phyloP scores from a whole-genome alignment of 2,329 filamentous ascomycete genomes.

The Fusarium veterinarium region DNA sequence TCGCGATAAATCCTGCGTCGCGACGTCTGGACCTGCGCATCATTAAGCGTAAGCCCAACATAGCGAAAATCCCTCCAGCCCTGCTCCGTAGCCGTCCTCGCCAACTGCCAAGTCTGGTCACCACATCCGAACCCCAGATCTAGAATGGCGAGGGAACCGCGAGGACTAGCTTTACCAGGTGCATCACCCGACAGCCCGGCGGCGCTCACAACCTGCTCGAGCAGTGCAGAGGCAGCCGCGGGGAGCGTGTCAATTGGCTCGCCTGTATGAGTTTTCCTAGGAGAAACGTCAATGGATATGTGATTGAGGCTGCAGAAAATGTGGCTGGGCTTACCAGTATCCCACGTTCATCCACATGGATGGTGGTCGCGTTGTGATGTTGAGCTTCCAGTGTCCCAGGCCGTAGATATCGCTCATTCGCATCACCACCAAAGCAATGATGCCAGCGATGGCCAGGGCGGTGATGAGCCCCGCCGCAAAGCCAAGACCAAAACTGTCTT shows the following conservation, averaged over 20 bases:
- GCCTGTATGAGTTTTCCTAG: constrained; percentile 48
- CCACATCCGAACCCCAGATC: constrained; percentile 71
- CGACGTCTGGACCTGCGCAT: constrained; percentile 55
- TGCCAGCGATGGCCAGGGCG: constrained; percentile 24
- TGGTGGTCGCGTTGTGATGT: constrained; percentile 57
- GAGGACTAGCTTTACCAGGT: constrained; percentile 3
- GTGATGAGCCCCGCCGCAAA: constrained; percentile 44
- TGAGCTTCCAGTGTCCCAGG: constrained; percentile 67
- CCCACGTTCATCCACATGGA: constrained; percentile 75
- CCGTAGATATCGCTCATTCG: constrained; percentile 56
- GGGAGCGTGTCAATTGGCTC: constrained; percentile 52
- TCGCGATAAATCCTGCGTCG: constrained; percentile 47
- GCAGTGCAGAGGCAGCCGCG: constrained; percentile 61
- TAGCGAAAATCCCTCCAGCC: constrained; percentile 54
- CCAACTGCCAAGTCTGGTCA: constrained; percentile 64
- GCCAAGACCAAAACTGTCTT: constrained; percentile 45
- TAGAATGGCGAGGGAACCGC: constrained; percentile 52
- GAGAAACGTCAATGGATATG: background rate
- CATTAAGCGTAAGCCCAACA: constrained; percentile 64
- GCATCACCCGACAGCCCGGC: constrained; percentile 53
- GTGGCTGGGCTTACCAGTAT: constrained; percentile 61
- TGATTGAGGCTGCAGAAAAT: background rate
- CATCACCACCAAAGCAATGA: constrained; percentile 35
- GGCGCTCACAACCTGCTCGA: constrained; percentile 58
- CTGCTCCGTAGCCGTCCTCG: constrained; percentile 39